Evolutionary conservation across 2,329 filamentous ascomycete species (phyloP).

Genomic region (Periconia sp.): DNA sequence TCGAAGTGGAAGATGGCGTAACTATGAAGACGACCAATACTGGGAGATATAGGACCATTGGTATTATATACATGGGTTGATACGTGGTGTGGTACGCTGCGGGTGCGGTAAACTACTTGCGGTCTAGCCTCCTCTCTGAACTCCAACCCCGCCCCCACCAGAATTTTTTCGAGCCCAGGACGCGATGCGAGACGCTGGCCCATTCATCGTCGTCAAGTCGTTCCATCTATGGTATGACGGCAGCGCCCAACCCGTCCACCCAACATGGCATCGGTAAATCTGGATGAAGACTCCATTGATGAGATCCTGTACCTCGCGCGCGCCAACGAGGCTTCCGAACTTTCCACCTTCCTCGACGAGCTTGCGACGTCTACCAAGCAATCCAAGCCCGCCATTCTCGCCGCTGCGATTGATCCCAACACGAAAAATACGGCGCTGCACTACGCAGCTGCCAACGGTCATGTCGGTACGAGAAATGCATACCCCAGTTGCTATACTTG

Average conservation of each 20-base stretch:
- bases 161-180: conserved; percentile 8
- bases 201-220: neutral
- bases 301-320: conserved; percentile 89
- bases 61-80: neutral
- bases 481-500: neutral
- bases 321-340: conserved; percentile 71
- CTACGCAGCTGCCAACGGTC: conserved; percentile 90
- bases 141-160: conserved; percentile 14
- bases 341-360: conserved; percentile 61
- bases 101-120: neutral
- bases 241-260: neutral
- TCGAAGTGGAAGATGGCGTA: neutral
- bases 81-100: neutral
- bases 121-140: neutral
- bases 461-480: conserved; percentile 61
- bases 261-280: conserved; percentile 21
- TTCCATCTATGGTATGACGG: neutral
- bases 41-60: too few species aligned
- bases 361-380: conserved; percentile 65
- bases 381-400: conserved; percentile 63
- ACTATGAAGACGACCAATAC: neutral
- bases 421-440: conserved; percentile 81
- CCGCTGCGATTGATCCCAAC: conserved; percentile 70
- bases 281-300: conserved; percentile 75
- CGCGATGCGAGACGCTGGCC: neutral